phyloP scores from a whole-genome alignment of 1,284 basidiomycete species.

The Boletellus sp. region DNA sequence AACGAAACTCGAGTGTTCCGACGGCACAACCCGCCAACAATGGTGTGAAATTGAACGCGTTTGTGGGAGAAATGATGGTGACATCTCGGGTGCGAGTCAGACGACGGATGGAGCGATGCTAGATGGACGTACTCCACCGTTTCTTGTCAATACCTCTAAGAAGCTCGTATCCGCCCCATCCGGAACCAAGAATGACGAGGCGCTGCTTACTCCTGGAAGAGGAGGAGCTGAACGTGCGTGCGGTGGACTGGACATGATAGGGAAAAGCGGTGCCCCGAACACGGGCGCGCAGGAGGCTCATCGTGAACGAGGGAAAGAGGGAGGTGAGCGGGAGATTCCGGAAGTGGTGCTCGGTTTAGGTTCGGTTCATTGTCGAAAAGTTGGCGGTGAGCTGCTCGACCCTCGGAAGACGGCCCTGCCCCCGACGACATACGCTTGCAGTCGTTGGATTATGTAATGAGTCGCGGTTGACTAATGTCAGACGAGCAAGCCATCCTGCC shows the following conservation, averaged over 20 bases:
- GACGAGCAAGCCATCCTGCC: neutral
- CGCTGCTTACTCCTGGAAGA: slow-evolving; percentile 46
- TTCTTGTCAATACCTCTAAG: slow-evolving; percentile 63
- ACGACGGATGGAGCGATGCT: neutral
- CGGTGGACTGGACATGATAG: neutral
- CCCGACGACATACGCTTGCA: too few relatives aligned
- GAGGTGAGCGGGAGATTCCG: slow-evolving; percentile 10
- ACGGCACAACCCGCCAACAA: slow-evolving; percentile 74
- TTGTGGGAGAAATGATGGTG: slow-evolving; percentile 68
- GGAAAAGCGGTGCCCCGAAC: slow-evolving; percentile 1
- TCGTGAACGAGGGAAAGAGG: slow-evolving; percentile 4
- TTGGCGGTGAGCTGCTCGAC: too few relatives aligned
- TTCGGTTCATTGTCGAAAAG: too few relatives aligned
- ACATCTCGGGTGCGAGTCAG: slow-evolving; percentile 46
- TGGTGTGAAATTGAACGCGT: slow-evolving; percentile 84
- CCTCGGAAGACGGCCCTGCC: too few relatives aligned
- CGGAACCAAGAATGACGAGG: slow-evolving; percentile 79
- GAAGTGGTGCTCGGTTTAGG: neutral
- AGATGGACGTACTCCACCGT: slow-evolving; percentile 51
- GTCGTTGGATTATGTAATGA: too few relatives aligned
- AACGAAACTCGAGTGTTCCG: slow-evolving; percentile 79
- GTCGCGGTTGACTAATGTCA: too few relatives aligned
- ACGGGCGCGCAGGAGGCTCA: slow-evolving; percentile 16
- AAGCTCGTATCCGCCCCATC: slow-evolving; percentile 82
- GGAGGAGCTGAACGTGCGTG: slow-evolving; percentile 39